These are phyloP conservation scores for Actinomucor elegans DNA, from an alignment of 371 early-diverging fungal genomes.

Conservation along the genomic window DNA sequence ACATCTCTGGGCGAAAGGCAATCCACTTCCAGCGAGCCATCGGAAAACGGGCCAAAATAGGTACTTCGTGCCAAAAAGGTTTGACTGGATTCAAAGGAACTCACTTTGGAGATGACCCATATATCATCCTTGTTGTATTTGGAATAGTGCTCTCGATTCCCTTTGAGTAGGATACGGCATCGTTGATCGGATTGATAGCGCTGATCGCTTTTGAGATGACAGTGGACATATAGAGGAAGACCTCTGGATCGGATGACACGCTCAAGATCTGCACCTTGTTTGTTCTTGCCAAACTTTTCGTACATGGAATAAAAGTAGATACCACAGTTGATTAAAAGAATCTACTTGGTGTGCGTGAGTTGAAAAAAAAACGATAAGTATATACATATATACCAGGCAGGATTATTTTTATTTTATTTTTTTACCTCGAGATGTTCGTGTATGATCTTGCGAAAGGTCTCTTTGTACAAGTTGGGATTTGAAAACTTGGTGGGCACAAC, in stretches of 20 bases:
- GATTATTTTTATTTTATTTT: neutral
- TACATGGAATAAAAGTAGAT: slow-evolving; percentile 30
- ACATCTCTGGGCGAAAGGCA: slow-evolving; percentile 52
- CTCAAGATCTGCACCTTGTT: slow-evolving; percentile 23
- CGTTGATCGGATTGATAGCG: slow-evolving; percentile 1
- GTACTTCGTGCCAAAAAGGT: slow-evolving; percentile 58
- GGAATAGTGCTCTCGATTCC: slow-evolving; percentile 50
- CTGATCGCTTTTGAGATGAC: slow-evolving; percentile 16
- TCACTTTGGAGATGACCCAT: slow-evolving; percentile 60
- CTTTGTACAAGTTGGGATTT: slow-evolving; percentile 43
- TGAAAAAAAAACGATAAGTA: neutral
- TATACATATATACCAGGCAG: too few species aligned
- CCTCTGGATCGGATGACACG: slow-evolving; percentile 38
- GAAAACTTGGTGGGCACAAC: slow-evolving; percentile 23
- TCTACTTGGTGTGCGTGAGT: slow-evolving; percentile 20
- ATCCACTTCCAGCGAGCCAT: slow-evolving; percentile 47
- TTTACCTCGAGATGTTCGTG: slow-evolving; percentile 57
- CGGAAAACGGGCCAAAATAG: slow-evolving; percentile 61
- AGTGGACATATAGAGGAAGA: slow-evolving; percentile 32
- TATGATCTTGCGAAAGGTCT: slow-evolving; percentile 47
- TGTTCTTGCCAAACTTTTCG: slow-evolving; percentile 23
- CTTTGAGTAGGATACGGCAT: slow-evolving; percentile 28
- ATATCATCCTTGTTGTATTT: slow-evolving; percentile 64
- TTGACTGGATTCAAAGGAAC: slow-evolving; percentile 46
- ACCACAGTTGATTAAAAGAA: slow-evolving; percentile 35